These are phyloP conservation scores for Houttuynia cordata DNA, from an alignment of 164 flowering plant species.

Conservation along the genomic window DNA sequence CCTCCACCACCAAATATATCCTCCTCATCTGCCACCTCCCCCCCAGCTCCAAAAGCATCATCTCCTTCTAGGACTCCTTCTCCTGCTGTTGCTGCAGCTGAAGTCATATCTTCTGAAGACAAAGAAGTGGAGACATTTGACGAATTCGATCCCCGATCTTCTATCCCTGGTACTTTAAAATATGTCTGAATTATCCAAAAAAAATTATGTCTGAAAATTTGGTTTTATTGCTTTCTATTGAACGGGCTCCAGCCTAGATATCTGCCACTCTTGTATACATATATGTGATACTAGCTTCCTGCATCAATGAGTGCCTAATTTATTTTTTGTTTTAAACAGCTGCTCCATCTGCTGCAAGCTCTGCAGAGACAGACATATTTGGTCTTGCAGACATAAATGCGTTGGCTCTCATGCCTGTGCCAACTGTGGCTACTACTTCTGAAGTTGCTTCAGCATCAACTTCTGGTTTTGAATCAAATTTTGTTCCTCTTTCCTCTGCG, in stretches of 20 bases:
- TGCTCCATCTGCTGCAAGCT: constrained; percentile 32
- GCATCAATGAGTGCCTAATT: not conserved
- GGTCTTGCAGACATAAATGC: constrained; percentile 55
- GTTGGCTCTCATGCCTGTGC: constrained; percentile 52
- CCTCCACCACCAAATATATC: constrained; percentile 35
- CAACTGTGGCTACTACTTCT: constrained; percentile 17
- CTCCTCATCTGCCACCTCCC: constrained; percentile 28
- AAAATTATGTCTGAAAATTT: not conserved
- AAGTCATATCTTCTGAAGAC: constrained; percentile 24
- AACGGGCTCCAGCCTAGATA: not conserved
- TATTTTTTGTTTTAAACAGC: not conserved
- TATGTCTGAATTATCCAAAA: too few species aligned
- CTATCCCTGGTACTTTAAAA: constrained; percentile 42
- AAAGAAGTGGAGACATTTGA: constrained; percentile 43
- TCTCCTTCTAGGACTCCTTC: constrained; percentile 27
- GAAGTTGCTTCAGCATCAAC: constrained; percentile 27
- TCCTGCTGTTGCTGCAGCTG: constrained; percentile 21
- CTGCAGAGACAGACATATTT: constrained; percentile 62
- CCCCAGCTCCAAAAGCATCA: constrained; percentile 35
- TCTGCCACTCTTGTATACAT: too few species aligned
- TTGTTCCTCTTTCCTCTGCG: constrained; percentile 27
- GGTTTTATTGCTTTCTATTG: not conserved
- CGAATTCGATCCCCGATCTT: constrained; percentile 89
- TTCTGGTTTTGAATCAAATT: constrained; percentile 26
- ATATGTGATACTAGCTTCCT: not conserved